Conservation (phyloP, 1,284 basidiomycete species). For the Mycena citricolor region DNA sequence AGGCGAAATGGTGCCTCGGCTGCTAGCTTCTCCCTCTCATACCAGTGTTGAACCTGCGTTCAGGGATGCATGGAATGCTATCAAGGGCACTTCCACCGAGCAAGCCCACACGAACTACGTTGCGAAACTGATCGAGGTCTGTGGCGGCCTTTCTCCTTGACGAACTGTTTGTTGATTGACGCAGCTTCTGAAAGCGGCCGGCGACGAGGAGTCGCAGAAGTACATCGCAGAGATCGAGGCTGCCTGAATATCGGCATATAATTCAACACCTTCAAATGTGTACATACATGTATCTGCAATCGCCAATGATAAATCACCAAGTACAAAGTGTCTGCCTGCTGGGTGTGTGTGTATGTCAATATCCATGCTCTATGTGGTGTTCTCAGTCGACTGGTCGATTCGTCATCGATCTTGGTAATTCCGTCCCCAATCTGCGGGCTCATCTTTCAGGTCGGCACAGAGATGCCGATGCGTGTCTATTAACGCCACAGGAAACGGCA, state of each 20-base stretch:
- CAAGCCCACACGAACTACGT: conserved; percentile 75
- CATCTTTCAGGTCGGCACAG: too few species aligned
- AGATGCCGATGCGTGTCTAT: too few species aligned
- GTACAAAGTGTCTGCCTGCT: too few species aligned
- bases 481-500: too few species aligned
- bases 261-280: too few species aligned
- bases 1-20: conserved; percentile 82
- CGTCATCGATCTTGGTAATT: too few species aligned
- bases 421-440: too few species aligned
- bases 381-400: too few species aligned
- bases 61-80: conserved; percentile 87
- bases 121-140: conserved; percentile 66
- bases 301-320: too few species aligned
- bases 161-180: conserved; percentile 5
- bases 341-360: too few species aligned
- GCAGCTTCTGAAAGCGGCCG: conserved; percentile 56
- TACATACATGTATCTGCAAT: too few species aligned
- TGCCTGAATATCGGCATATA: conserved; percentile 32
- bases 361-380: too few species aligned
- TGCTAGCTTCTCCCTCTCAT: conserved; percentile 7
- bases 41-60: conserved; percentile 9
- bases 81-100: conserved; percentile 72
- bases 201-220: conserved; percentile 57
- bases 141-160: conserved; percentile 26
- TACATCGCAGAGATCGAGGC: conserved; percentile 62